Base-by-base conservation (phyloP, 768 basidiomycete genomes). In the Mycena venus region DNA sequence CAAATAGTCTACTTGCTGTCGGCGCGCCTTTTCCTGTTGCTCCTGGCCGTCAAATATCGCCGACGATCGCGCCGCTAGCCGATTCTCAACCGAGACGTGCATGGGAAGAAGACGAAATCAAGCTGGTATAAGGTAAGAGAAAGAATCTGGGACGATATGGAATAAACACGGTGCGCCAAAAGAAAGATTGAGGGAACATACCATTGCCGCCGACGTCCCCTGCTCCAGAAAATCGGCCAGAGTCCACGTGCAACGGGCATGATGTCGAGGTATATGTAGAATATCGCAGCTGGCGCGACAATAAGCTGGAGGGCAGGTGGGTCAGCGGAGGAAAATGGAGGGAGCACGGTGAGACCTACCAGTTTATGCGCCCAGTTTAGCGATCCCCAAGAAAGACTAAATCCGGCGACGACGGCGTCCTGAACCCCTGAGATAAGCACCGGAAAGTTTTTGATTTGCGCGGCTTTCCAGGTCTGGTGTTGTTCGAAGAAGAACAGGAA, bases 31-130 rank as follows among this genome's bases (percentile, higher is more conserved):
- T 67, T 10, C 51, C n/a, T 36, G 36, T 36, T 61, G 38, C 59
- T 61, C 9, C 36, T 42, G 38, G 60, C 29, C 38, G 38, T 42
- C n/a, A 40, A n/a, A n/a, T n/a, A 14, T 27, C 27, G 60, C 12
- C 32, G 63, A n/a, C 23, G 19, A 17, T 12, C 47, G 31, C 36
- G 25, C 19, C 36, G 53, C 66, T 17, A 68, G 38, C 53, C 66
- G 53, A 68, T 68, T 68, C 66, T 68, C 55, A 58, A 68, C 66
- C 55, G 66, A 58, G 66, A 17, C 29, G 36, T 29, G 38, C 36
- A 55, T 38, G 66, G 40, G 38, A 21, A 27, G n/a, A 51, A 42
- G 42, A n/a, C n/a, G n/a, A n/a, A n/a, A n/a, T n/a, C n/a, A n/a
- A n/a, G n/a, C n/a, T n/a, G n/a, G n/a, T n/a, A n/a, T n/a, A n/a